These are phyloP conservation scores for Ilyonectria robusta DNA, from an alignment of 2,329 filamentous ascomycete species.

Conservation along the genomic window DNA sequence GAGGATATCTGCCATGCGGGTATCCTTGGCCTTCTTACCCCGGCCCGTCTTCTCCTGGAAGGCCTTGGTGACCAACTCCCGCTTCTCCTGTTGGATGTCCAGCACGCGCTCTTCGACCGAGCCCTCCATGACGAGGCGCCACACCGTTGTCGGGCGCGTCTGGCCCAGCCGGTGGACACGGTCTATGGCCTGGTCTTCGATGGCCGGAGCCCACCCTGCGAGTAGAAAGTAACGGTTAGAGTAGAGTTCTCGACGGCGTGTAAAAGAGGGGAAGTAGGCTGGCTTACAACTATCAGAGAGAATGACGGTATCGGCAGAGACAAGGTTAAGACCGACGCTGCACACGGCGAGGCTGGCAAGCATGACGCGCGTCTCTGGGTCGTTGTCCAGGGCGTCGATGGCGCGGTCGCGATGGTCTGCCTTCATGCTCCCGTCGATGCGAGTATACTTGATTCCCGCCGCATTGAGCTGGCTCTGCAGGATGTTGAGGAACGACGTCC, in stretches of 20 bases:
- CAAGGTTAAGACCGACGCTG: slow-evolving; percentile 88
- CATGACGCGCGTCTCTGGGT: slow-evolving; percentile 79
- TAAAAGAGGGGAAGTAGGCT: background rate
- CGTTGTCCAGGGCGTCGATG: slow-evolving; percentile 75
- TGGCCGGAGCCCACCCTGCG: slow-evolving; percentile 88
- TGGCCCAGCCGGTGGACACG: slow-evolving; percentile 90
- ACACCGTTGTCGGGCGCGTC: slow-evolving; percentile 82
- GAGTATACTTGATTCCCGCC: slow-evolving; percentile 73
- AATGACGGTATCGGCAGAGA: slow-evolving; percentile 88
- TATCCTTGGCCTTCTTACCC: slow-evolving; percentile 69
- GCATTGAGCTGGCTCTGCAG: slow-evolving; percentile 77
- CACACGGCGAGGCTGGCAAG: slow-evolving; percentile 87
- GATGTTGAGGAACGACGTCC: slow-evolving; percentile 81
- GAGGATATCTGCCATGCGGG: slow-evolving; percentile 68
- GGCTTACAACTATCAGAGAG: slow-evolving; percentile 80
- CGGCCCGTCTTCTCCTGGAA: slow-evolving; percentile 78
- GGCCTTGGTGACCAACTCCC: slow-evolving; percentile 81
- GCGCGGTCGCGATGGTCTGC: slow-evolving; percentile 79
- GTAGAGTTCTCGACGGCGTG: background rate
- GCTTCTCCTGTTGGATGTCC: slow-evolving; percentile 83
- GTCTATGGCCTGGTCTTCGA: slow-evolving; percentile 92
- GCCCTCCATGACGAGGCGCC: slow-evolving; percentile 84
- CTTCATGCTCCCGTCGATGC: slow-evolving; percentile 87
- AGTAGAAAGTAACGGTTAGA: slow-evolving; percentile 28
- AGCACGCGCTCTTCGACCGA: slow-evolving; percentile 87